A percentile compares a stretch with the other conserved stretches of the same genome.
phyloP scores from a whole-genome alignment of 1,139 yeast species.

The Candida dubliniensis region DNA sequence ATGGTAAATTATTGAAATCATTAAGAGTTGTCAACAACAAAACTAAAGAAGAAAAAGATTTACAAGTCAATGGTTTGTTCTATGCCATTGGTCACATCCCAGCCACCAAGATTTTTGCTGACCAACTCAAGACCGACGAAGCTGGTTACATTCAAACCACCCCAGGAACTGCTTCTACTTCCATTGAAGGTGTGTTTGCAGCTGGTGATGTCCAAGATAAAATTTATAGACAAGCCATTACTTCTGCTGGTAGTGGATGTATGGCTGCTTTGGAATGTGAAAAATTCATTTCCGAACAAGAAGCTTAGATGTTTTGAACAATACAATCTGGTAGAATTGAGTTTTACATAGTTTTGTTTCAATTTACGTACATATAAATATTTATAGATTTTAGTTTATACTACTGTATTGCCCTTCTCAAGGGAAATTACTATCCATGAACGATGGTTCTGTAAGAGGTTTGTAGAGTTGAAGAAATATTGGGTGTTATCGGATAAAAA shows the following conservation, averaged over 20 bases:
- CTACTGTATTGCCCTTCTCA: too few relatives aligned
- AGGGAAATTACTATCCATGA: too few relatives aligned
- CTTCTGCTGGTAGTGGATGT: conserved; percentile 99
- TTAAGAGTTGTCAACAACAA: conserved; percentile 67
- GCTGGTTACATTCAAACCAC: conserved; percentile 83
- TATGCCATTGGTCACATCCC: conserved; percentile 98
- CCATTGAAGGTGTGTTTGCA: conserved; percentile 92
- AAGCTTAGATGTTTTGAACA: conserved; percentile 20
- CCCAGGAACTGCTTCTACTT: conserved; percentile 86
- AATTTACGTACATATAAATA: background rate
- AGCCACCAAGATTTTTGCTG: conserved; percentile 75
- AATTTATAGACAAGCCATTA: conserved; percentile 96
- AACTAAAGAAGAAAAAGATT: conserved; percentile 65
- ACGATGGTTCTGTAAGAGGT: too few relatives aligned
- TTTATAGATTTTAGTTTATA: background rate
- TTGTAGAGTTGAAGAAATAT: too few relatives aligned
- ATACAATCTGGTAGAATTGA: background rate
- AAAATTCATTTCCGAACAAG: conserved; percentile 73
- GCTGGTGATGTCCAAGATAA: conserved; percentile 99
- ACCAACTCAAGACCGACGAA: conserved; percentile 81
- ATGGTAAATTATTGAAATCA: conserved; percentile 70
- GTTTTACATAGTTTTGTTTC: background rate
- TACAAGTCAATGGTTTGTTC: conserved; percentile 87
- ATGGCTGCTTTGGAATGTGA: conserved; percentile 99
- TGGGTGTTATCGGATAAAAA: too few relatives aligned